Percentiles rank a stretch among this genome's conserved stretches.
These are phyloP conservation scores for Takakia lepidozioides DNA, from an alignment of 225 moss, liverwort and hornwort genomes.

Conservation along the genomic window DNA sequence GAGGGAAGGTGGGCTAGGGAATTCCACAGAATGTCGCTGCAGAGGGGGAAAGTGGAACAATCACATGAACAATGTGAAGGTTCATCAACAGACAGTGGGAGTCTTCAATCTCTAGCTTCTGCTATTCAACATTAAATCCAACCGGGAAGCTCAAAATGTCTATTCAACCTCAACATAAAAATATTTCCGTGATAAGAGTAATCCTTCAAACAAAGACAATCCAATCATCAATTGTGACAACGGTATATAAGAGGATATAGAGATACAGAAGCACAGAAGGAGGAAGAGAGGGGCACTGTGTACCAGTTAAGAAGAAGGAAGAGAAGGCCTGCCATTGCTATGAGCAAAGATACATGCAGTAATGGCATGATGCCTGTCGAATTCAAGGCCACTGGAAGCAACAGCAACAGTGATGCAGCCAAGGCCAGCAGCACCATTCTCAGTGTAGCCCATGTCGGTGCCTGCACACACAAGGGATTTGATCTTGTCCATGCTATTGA, in stretches of 20 bases:
- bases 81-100: too few relatives aligned
- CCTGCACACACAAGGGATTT: slow-evolving; percentile 29
- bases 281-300: slow-evolving; percentile 10
- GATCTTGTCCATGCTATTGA: background rate
- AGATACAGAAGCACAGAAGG: background rate
- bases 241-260: too few relatives aligned
- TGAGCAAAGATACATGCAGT: slow-evolving; percentile 63
- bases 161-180: too few relatives aligned
- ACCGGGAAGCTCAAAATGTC: too few relatives aligned
- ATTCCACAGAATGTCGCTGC: too few relatives aligned
- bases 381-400: slow-evolving; percentile 62
- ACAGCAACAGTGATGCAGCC: slow-evolving; percentile 58
- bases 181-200: background rate
- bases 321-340: slow-evolving; percentile 47
- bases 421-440: slow-evolving; percentile 56
- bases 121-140: too few relatives aligned
- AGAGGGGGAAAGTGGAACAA: too few relatives aligned
- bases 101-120: too few relatives aligned
- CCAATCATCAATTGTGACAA: background rate
- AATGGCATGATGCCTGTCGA: slow-evolving; percentile 37
- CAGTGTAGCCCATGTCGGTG: slow-evolving; percentile 66
- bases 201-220: background rate
- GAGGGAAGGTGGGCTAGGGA: too few relatives aligned
- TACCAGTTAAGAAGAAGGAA: slow-evolving; percentile 71
- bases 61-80: too few relatives aligned